A percentile compares a stretch with the other conserved stretches of the same genome.
phyloP scores from a whole-genome alignment of 176 grass and related monocot species.

The Lolium rigidum region DNA sequence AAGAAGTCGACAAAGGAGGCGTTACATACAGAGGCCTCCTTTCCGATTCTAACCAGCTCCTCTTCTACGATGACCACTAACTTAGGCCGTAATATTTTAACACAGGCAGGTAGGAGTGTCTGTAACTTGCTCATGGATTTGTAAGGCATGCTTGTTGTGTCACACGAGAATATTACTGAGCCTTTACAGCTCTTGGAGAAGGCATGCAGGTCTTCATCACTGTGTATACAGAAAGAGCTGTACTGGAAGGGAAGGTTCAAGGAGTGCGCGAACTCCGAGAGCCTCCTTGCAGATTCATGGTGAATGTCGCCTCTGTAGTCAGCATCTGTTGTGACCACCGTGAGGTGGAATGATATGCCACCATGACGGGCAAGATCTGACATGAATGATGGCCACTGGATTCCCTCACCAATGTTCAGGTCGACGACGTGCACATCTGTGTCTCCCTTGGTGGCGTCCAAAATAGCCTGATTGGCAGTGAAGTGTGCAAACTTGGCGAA shows the following conservation, averaged over 20 bases:
- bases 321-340: constrained; percentile 27
- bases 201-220: constrained; percentile 28
- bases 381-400: constrained; percentile 72
- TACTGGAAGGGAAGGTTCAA: constrained; percentile 52
- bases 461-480: constrained; percentile 66
- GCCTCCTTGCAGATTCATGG: neutral
- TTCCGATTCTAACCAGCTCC: constrained; percentile 48
- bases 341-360: constrained; percentile 51
- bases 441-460: constrained; percentile 41
- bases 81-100: constrained; percentile 45
- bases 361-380: constrained; percentile 52
- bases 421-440: constrained; percentile 50
- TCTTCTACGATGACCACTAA: constrained; percentile 53
- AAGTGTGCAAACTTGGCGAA: constrained; percentile 63
- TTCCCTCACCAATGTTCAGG: constrained; percentile 52
- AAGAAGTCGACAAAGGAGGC: constrained; percentile 58
- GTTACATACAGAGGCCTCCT: constrained; percentile 6
- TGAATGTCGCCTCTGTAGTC: neutral
- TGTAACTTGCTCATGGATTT: constrained; percentile 21
- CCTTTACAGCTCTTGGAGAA: constrained; percentile 41
- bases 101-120: constrained; percentile 31
- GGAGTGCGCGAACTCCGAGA: constrained; percentile 50
- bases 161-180: constrained; percentile 43
- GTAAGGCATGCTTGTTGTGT: constrained; percentile 43
- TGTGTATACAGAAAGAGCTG: constrained; percentile 2